Base-by-base conservation (phyloP, 23 red algal species). In the Gracilaria gracilis region DNA sequence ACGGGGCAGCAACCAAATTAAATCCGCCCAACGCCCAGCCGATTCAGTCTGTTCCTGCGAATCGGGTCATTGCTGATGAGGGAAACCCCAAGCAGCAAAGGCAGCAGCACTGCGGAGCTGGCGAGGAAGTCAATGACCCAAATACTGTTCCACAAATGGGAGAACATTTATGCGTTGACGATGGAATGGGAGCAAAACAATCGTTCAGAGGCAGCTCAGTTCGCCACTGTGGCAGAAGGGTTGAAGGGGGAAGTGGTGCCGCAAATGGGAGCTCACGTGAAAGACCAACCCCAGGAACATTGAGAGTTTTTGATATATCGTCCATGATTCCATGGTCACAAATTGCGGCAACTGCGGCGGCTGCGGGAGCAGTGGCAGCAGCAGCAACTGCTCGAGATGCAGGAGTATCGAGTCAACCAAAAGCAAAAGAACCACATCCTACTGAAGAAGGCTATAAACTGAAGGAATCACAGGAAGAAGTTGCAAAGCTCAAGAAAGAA, bases 271-370 rank as follows among this genome's bases (percentile, higher is more conserved):
- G 57, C 11, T 62, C 54, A 16, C 33, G 33, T 12, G 24, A 46
- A 40, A 61, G 24, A 64, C 14, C 16, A 23, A 46, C 17, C 3
- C 20, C 57, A 12, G 61, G 35, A 29, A 9, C 48, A 6, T 4
- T 44, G 29, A 83, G 29, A 59, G 0, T 47, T 17, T 83, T 57
- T 6, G 61, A 65, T 65, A 35, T 44, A 2, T 44, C 80, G 0
- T 42, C 37, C 8, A 33, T 64, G 17, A 47, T 83, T 24, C 55
- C 80, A 65, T 83, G 80, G 80, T 83, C 80, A 55, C 80, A 83
- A 46, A 64, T 83, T 44, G 80, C 80, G 4, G 55, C 61, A 66
- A 64, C 80, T 42, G 80, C 80, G 13, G 80, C 80, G 48, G 80
- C 80, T 13, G 80, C 80, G 24, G 80, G 80, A 24, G 80, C 80